Base-by-base conservation (phyloP, 1,139 yeast species). In the Scheffersomyces lignicola region DNA sequence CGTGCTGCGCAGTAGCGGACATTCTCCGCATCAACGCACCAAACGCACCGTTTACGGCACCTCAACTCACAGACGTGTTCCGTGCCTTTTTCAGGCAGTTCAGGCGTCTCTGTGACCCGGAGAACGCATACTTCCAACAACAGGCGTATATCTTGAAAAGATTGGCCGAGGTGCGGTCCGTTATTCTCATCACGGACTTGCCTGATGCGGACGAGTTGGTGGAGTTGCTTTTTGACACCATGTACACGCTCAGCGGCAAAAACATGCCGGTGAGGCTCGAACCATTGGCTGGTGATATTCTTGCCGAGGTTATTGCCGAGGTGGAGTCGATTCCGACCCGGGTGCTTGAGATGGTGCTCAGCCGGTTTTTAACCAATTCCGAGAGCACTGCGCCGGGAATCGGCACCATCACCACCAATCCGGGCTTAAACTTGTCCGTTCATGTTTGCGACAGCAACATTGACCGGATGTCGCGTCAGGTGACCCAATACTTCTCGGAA, bases 401-500 rank as follows among this genome's bases (percentile, higher is more conserved):
- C 10, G 18, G 41, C 8, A 42, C 60, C 3, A 57, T 54, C 33
- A 59, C 62, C 12, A 58, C 55, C 38, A 73, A 65, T 45, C 82
- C 85, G 0, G 88, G 85, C 0, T 82, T 84, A 52, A 76, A 73
- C 32, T 72, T 88, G 45, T 80, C 92, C 5, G 58, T 83, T 29
- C 67, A 76, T 11, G 72, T 90, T 4, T 87, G 96, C 53, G 81
- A 78, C 40, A 68, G 76, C 2, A 86, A 87, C 48, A 59, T 80
- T 1, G 95, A 86, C 46, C 67, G 90, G 42, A 73, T 90, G 74
- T 78, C 94, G 9, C 74, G 95, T 43, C 80, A 80, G 45, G 71
- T 86, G 18, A 86, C 95, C 4, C 90, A 83, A 51, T 83, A 82
- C 49, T 85, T 88, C 46, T 82, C 95, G 0, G 96, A 87, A 50